These are phyloP conservation scores for Chlorociboria aeruginascens DNA, from an alignment of 495 filamentous ascomycete genomes.

Conservation along the genomic window DNA sequence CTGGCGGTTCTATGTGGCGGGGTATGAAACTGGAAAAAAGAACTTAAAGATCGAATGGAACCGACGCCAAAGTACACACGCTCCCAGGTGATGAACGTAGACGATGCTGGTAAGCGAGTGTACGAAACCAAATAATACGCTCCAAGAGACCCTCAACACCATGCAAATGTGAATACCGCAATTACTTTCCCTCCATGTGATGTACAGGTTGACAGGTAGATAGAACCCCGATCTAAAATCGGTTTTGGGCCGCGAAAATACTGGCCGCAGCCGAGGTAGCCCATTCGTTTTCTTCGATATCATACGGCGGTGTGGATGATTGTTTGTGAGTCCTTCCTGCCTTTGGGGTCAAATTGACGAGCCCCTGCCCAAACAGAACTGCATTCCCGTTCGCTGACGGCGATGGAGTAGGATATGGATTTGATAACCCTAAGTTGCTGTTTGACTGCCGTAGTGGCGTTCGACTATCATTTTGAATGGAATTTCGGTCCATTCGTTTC, in stretches of 20 bases:
- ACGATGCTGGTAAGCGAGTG: conserved; percentile 3
- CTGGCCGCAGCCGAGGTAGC: conserved; percentile 65
- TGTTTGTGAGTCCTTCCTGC: conserved; percentile 38
- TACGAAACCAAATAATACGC: not conserved
- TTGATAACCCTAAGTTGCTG: conserved; percentile 50
- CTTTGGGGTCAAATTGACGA: conserved; percentile 47
- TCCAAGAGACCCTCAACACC: conserved; percentile 21
- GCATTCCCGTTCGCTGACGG: conserved; percentile 73
- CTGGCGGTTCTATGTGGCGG: conserved; percentile 18
- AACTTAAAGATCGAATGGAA: not conserved
- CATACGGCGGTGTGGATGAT: conserved; percentile 82
- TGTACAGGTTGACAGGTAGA: conserved; percentile 11
- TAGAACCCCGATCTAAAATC: conserved; percentile 27
- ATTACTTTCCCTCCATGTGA: conserved; percentile 19
- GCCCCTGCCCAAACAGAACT: conserved; percentile 45
- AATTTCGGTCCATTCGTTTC: conserved; percentile 37
- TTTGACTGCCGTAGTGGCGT: conserved; percentile 37
- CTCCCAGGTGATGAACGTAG: conserved; percentile 19
- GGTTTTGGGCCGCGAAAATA: conserved; percentile 56
- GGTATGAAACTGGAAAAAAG: conserved; percentile 17
- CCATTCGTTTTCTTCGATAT: conserved; percentile 69
- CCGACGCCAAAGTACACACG: conserved; percentile 20
- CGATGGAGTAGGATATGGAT: conserved; percentile 84
- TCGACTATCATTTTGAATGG: conserved; percentile 29
- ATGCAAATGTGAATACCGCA: conserved; percentile 22